These are phyloP conservation scores for Anthostomella pinea DNA, from an alignment of 2,329 filamentous ascomycete genomes.

Conservation along the genomic window DNA sequence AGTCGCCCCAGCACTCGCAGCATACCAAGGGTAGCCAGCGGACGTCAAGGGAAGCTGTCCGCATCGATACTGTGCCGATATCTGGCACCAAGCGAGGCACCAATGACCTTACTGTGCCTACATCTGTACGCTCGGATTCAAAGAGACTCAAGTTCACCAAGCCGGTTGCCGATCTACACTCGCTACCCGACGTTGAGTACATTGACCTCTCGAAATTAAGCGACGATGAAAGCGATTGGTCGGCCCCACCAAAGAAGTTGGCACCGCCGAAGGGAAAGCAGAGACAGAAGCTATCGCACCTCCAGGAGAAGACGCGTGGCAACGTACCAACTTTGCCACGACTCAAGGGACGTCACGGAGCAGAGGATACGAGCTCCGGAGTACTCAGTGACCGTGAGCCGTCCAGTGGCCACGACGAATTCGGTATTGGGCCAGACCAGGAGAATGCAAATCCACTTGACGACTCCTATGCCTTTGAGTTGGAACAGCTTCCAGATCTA, in stretches of 20 bases:
- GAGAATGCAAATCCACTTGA: no score
- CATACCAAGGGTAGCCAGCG: background rate
- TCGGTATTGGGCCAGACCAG: no score
- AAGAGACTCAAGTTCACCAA: constrained; percentile 7
- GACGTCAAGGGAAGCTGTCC: background rate
- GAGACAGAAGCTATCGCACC: constrained; percentile 6
- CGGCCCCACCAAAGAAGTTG: background rate
- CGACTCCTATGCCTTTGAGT: no score
- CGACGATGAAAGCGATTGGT: constrained; percentile 9
- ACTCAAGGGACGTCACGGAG: constrained; percentile 10
- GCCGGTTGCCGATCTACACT: constrained; percentile 1
- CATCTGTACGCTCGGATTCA: no score
- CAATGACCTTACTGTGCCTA: no score
- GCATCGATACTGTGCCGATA: background rate
- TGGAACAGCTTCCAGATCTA: no score
- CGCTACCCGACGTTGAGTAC: constrained; percentile 22
- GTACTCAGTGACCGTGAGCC: no score
- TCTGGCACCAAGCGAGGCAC: background rate
- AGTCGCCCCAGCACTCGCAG: no score
- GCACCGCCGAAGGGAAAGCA: constrained; percentile 1
- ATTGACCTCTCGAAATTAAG: constrained; percentile 23
- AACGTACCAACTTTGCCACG: constrained; percentile 4
- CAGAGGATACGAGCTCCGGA: no score
- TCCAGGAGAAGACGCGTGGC: constrained; percentile 12
- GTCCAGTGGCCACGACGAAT: no score